A percentile compares a stretch with the other conserved stretches of the same genome.
Evolutionary conservation across 2,329 filamentous ascomycete genomes (phyloP).

Genomic region (Ceratocystis variospora): DNA sequence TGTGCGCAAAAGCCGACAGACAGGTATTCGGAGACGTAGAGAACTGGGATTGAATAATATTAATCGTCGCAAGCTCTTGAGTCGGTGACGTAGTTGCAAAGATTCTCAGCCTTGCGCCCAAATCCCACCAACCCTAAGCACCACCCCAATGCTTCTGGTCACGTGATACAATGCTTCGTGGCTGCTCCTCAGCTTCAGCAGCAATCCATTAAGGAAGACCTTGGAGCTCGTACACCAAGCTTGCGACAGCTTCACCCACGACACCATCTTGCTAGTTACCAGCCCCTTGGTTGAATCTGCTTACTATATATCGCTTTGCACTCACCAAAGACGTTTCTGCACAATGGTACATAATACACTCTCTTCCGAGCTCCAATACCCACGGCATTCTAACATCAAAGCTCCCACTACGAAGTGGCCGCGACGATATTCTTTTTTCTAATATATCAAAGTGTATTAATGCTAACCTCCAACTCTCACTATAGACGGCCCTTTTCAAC

Average conservation of each 20-base stretch:
- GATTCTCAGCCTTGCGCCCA: constrained; percentile 4
- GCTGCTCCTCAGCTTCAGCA: neutral
- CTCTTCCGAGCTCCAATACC: neutral
- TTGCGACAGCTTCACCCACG: constrained; percentile 2
- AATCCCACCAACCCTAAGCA: neutral
- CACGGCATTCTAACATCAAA: neutral
- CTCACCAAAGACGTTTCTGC: neutral
- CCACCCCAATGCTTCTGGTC: neutral
- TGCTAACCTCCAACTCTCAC: neutral
- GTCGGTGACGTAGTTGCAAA: constrained; percentile 9
- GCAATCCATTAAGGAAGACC: neutral
- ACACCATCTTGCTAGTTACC: neutral
- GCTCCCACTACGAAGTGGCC: neutral
- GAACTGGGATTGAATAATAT: neutral
- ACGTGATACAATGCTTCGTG: neutral
- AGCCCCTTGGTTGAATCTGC: neutral
- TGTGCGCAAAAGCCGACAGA: neutral
- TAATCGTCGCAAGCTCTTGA: neutral
- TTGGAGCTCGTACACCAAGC: neutral
- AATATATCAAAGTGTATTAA: neutral
- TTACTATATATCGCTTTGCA: no score
- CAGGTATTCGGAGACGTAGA: neutral
- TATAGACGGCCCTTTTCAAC: constrained; percentile 90
- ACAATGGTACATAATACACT: neutral
- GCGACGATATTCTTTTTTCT: constrained; percentile 24